Evolutionary conservation across 495 filamentous ascomycete species (phyloP), one percentile per base, ranked within the genome.

Genomic region (Hypomontagnella monticulosa): DNA sequence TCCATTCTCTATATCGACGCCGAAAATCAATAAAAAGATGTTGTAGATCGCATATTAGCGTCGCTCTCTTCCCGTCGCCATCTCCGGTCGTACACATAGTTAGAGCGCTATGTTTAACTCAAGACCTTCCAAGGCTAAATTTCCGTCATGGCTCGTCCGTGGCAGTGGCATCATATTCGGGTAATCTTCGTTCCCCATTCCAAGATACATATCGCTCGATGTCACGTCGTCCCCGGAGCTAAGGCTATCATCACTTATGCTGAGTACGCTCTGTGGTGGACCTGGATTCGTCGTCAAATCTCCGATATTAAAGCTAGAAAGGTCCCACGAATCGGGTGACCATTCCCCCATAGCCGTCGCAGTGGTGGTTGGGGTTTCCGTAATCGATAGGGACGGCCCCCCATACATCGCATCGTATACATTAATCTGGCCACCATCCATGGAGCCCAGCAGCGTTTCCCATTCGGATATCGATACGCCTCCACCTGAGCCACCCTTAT

Each of bases 381-480:
- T 66, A 16, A 81, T 33, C 8, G 73, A 73, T 4, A 83, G 43
- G 11, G 85, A 81, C 42, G 85, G 85, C 11, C 89, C 89, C 46
- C 90, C 91, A 69, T 93, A 93, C 52, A 94, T 92, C 8, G 89
- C 87, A 63, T 91, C 91, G 81, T 93, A 95, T 8, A 94, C 87
- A 70, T 92, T 93, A 12, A 88, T 86, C 68, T 85, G 86, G 4
- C 89, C 91, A 33, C 87, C 86, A 61, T 95, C 92, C 77, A 96
- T 86, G 34, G 87, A 87, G 38, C 88, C 87, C 14, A 93, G 79
- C 0, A 95, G 82, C 10, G 87, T 84, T 71, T 93, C 91, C 92
- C 92, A 95, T 62, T 93, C 91, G 0, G 86, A 80, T 53, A 87
- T 75, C 2, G 87, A 85, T 7, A 88, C 80, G 37, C 80, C 55